Conservation (phyloP, 257 asterid genomes). For the Fraxinus pennsylvanica region DNA sequence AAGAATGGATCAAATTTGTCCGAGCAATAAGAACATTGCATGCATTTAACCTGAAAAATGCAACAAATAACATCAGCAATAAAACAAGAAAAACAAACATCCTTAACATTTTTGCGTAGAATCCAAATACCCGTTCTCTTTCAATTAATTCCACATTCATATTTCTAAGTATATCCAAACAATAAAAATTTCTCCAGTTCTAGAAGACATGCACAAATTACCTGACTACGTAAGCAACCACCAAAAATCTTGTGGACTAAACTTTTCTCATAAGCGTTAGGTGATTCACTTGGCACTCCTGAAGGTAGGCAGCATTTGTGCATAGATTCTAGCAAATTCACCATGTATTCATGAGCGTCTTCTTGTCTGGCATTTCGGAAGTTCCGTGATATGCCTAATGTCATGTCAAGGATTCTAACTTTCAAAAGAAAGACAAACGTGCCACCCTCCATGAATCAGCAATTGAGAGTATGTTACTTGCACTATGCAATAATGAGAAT, state of each 20-base stretch:
- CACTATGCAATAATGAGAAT: not conserved
- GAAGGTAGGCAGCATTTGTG: constrained; percentile 97
- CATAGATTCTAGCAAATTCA: constrained; percentile 90
- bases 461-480: not conserved
- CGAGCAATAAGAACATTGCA: constrained; percentile 90
- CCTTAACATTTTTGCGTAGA: not conserved
- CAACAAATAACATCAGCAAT: constrained; percentile 7
- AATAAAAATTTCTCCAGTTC: not conserved
- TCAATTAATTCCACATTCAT: no score
- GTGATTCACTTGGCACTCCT: constrained; percentile 96
- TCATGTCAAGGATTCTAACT: constrained; percentile 47
- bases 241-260: constrained; percentile 97
- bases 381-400: constrained; percentile 81
- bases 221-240: constrained; percentile 94
- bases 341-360: constrained; percentile 99
- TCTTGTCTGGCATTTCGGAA: constrained; percentile 90
- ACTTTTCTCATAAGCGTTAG: constrained; percentile 90
- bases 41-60: constrained; percentile 78
- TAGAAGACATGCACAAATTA: constrained; percentile 23
- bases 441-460: not conserved
- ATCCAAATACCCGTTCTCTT: not conserved
- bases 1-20: constrained; percentile 90
- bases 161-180: no score
- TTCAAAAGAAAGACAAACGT: constrained; percentile 1
- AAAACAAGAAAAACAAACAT: not conserved